Evolutionary conservation across 2,329 filamentous ascomycete genomes (phyloP), one percentile per base, ranked within the genome.

Genomic region (Cladophialophora bantiana): DNA sequence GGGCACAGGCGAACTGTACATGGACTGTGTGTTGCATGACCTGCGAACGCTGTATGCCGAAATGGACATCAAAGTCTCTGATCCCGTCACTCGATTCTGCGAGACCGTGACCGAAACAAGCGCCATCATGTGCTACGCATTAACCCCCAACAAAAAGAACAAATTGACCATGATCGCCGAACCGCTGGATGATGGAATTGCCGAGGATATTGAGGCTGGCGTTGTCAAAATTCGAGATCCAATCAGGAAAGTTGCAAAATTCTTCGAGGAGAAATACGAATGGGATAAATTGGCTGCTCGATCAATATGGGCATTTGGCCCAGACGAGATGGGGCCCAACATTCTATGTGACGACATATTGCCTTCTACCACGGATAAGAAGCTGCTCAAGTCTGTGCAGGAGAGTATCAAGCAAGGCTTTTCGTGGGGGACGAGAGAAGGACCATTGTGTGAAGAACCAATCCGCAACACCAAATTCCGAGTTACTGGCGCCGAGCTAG

Each of bases 91-190:
- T 15, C 87, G 95, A 56, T 99, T 99, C 84, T 97, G 93, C 80
- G 95, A 99, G 81, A 99, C 95, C 0, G 94, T 97, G 32, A 93
- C 97, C 42, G 95, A 99, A 78, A 96, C 95, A 72, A 97, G 93
- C 18, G 94, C 94, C 20, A 97, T 96, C 67, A 97, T 97, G 81
- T 99, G 95, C 81, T 99, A 97, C 78, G 94, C 95, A 26, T 89
- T 97, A 73, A 98, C 95, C 2, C 95, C 95, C 1, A 99, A 99
- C 83, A 99, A 99, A 82, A 97, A 97, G 83, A 99, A 99, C 83
- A 97, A 96, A 79, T 91, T 99, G 74, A 98, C 95, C 40, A 97
- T 99, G 92, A 91, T 98, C 65, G 95, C 95, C 3, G 95, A 99
- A 78, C 94, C 95, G 38, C 83, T 99, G 13, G 95, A 99, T 72